phyloP scores from a whole-genome alignment of 2,329 filamentous ascomycete genomes.

The Colletotrichum tanaceti region DNA sequence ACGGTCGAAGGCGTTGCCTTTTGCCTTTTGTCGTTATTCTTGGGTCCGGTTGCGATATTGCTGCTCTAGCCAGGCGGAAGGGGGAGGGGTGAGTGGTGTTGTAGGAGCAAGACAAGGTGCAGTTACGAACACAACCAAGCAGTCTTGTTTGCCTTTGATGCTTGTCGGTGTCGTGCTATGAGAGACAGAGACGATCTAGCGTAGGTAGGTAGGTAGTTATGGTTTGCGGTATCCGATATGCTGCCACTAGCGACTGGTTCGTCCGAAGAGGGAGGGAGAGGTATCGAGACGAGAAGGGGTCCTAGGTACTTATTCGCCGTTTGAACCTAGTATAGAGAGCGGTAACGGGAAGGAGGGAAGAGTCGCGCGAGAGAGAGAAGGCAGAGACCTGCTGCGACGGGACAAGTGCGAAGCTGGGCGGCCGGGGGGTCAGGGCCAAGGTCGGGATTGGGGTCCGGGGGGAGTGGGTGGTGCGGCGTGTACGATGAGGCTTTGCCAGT shows the following conservation, averaged over 20 bases:
- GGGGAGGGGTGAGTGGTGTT: not conserved
- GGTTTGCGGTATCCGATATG: not conserved
- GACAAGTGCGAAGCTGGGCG: not conserved
- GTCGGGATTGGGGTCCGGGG: no score
- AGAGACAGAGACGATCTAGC: not conserved
- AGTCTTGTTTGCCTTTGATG: not conserved
- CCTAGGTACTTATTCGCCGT: slow-evolving; percentile 7
- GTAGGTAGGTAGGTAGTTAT: no score
- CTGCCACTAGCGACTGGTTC: not conserved
- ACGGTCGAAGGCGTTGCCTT: slow-evolving; percentile 7
- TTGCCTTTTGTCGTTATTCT: slow-evolving; percentile 17
- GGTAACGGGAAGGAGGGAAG: slow-evolving; percentile 1
- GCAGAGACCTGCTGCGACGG: not conserved
- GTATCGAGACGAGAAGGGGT: not conserved
- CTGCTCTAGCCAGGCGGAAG: not conserved
- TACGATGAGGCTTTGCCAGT: not conserved
- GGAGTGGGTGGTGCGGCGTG: no score
- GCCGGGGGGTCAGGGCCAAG: not conserved
- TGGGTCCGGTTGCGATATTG: not conserved
- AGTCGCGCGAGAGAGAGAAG: not conserved
- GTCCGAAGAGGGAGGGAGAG: slow-evolving; percentile 4
- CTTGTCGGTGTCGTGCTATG: slow-evolving; percentile 19
- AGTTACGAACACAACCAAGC: not conserved
- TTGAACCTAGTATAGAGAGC: not conserved
- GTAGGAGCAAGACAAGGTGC: not conserved